phyloP scores from a whole-genome alignment of 352 stramenopile genomes.

The Globisporangium cylindrosporum region DNA sequence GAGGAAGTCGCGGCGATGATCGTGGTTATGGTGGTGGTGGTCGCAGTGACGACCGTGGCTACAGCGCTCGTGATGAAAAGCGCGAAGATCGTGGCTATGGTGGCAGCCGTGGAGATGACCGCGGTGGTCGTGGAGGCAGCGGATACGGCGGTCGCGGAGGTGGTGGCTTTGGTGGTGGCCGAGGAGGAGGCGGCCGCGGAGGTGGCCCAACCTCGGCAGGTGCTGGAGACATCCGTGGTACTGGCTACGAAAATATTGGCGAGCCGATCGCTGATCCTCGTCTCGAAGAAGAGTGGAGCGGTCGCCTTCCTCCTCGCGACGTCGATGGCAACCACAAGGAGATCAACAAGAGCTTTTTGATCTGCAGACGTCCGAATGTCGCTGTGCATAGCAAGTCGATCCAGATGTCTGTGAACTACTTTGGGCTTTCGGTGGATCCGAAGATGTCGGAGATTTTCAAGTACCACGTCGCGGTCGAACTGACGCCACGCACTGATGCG shows the following conservation, averaged over 20 bases:
- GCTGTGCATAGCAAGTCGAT: background rate
- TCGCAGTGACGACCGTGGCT: background rate
- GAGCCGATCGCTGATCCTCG: background rate
- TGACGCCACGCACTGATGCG: background rate
- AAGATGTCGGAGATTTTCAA: background rate
- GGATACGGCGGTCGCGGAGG: background rate
- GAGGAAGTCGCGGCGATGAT: background rate
- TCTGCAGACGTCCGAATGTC: background rate
- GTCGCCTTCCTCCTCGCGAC: background rate
- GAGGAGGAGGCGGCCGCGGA: background rate
- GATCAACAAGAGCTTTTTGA: slow-evolving; percentile 2
- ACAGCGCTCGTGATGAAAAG: background rate
- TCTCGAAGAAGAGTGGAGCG: background rate
- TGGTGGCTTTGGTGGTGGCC: background rate
- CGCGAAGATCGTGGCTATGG: background rate
- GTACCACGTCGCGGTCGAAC: background rate
- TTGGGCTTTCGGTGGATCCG: background rate
- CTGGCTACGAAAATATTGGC: background rate
- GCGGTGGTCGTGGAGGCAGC: background rate
- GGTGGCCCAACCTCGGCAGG: background rate
- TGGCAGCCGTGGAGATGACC: background rate
- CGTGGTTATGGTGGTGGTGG: background rate
- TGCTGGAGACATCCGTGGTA: background rate
- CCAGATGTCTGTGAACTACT: background rate
- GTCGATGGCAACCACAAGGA: slow-evolving; percentile 1